Conservation (phyloP, 192 early-diverging fungal species). For the Linnemannia elongata region DNA sequence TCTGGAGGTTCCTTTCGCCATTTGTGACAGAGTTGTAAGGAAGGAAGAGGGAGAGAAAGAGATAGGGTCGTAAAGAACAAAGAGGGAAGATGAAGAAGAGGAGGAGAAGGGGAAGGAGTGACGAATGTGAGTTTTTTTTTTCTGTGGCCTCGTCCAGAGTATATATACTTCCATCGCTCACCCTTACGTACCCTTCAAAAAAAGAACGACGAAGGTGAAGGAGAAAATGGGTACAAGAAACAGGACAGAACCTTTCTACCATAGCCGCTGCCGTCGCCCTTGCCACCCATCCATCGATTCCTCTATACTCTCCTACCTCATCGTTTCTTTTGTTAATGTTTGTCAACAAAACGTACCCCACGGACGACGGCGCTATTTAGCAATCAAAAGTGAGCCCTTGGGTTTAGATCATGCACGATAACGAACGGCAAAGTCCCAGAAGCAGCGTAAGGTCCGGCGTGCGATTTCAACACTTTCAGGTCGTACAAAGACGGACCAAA, state of each 20-base stretch:
- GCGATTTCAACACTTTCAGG: not conserved
- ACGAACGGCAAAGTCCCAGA: conserved; percentile 14
- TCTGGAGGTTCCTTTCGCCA: not conserved
- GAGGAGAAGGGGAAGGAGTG: too few relatives aligned
- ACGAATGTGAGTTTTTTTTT: too few relatives aligned
- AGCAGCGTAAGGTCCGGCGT: not conserved
- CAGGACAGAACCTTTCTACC: too few relatives aligned
- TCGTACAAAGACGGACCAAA: not conserved
- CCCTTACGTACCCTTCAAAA: too few relatives aligned
- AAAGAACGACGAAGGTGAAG: too few relatives aligned
- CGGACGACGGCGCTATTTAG: not conserved
- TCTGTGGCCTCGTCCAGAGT: too few relatives aligned
- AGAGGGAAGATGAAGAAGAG: not conserved
- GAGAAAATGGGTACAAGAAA: not conserved
- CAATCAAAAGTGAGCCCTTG: not conserved
- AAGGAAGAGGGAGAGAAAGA: not conserved
- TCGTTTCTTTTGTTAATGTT: too few relatives aligned
- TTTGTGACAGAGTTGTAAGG: not conserved
- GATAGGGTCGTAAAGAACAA: not conserved
- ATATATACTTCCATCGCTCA: too few relatives aligned
- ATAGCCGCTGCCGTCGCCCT: too few relatives aligned
- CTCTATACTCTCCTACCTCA: not conserved
- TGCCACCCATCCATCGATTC: too few relatives aligned
- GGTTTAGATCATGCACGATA: conserved; percentile 44
- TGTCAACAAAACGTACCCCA: not conserved